Evolutionary conservation across 2,329 filamentous ascomycete species (phyloP).

Genomic region (Diaporthe humulicola): DNA sequence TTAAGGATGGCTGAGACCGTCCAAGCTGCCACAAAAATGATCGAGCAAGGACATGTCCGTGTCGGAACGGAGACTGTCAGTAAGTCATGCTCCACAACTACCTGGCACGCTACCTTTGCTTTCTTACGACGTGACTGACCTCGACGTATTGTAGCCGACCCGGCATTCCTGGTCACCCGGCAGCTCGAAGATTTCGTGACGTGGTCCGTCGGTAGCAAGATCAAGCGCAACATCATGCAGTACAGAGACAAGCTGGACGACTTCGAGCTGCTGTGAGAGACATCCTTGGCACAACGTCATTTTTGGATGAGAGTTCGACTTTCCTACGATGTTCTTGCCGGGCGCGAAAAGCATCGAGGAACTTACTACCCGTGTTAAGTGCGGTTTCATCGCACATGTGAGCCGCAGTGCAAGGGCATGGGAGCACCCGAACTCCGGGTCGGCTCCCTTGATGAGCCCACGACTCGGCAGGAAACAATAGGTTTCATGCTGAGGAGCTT

Average conservation of each 20-base stretch:
- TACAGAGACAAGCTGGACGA: slow-evolving; percentile 96
- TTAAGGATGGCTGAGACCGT: slow-evolving; percentile 93
- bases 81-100: neutral
- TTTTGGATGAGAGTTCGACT: neutral
- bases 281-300: neutral
- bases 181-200: slow-evolving; percentile 97
- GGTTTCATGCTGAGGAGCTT: slow-evolving; percentile 13
- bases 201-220: slow-evolving; percentile 96
- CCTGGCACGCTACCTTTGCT: neutral
- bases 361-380: neutral
- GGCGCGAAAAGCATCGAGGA: neutral
- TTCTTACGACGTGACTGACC: neutral
- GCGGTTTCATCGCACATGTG: slow-evolving; percentile 20
- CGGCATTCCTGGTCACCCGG: slow-evolving; percentile 88
- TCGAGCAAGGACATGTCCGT: slow-evolving; percentile 94
- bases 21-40: slow-evolving; percentile 85
- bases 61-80: slow-evolving; percentile 90
- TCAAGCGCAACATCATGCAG: slow-evolving; percentile 95
- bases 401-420: neutral
- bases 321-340: neutral
- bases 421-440: slow-evolving; percentile 11
- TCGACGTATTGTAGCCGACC: slow-evolving; percentile 66
- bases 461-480: slow-evolving; percentile 16
- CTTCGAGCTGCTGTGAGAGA: slow-evolving; percentile 83
- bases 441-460: neutral